Evolutionary conservation across 1,139 yeast genomes (phyloP), one percentile per base, ranked within the genome.

Genomic region (Kodamaea anthophila): DNA sequence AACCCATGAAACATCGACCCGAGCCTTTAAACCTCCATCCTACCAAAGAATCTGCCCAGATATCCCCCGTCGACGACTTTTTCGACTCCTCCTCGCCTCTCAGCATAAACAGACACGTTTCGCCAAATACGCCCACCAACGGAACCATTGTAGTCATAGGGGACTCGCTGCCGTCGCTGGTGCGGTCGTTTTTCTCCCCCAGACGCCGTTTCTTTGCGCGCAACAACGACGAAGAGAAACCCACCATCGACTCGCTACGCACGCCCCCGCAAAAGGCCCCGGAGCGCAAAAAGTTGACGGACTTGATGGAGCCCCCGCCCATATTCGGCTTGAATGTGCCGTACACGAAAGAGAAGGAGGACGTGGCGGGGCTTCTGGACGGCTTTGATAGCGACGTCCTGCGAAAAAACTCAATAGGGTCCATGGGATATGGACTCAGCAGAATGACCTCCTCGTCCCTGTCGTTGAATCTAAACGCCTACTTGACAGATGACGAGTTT

Each of bases 381-480:
- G 29, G 24, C 3, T n/a, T 31, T 12, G 29, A 28, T 14, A 24
- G 15, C 18, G 16, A 23, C 15, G 24, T 23, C 15, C 49, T 53
- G 5, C 39, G 61, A 9, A 53, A 54, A 30, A 53, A 49, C 36
- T 58, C 65, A 9, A 28, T 49, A 9, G 29, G 39, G 3, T 52
- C 60, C 2, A 37, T 34, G 18, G 55, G 48, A 4, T 47, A 46
- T 31, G 57, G 56, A 5, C 44, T 65, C 9, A 44, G 55, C 30
- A 46, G 62, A 23, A 61, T 65, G 18, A 54, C 70, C 24, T 62
- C 70, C 38, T 60, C 68, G 13, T 59, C 59, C 32, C 60, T 69
- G 18, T 61, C 69, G 21, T 51, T 66, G 23, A 66, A 66, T 38
- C 52, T 66, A 30, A 60, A 66, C 39, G 71, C 69, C 6, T 66